Base-by-base conservation (phyloP, 2,329 filamentous ascomycete genomes). In the Cladophialophora exuberans region DNA sequence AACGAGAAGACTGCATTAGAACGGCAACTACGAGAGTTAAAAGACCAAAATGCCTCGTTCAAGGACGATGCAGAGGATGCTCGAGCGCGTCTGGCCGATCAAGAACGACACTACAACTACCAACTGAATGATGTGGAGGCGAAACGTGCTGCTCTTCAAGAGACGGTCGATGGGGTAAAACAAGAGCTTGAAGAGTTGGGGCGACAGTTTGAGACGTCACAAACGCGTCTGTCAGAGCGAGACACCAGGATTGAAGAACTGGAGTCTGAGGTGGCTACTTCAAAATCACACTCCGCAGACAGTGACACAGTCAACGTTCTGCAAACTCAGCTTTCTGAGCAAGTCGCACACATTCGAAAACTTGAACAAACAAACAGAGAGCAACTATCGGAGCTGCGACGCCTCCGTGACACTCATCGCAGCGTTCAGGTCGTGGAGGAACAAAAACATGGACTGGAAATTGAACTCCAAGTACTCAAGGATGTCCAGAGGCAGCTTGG, bases 351-450 rank as follows among this genome's bases (percentile, higher is more conserved):
- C 67, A 96, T 97, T 61, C 86, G 90, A 56, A 86, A 83, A 25
- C 78, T 99, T 2, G 94, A 99, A 69, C 80, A 83, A 1, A 83
- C 84, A 30, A 96, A 90, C 60, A 81, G 89, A 20, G 90, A 96
- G 45, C 89, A 96, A 67, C 77, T 84, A 11, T 73, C 80, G 0
- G 93, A 99, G 69, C 75, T 99, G 30, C 90, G 88, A 64, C 87
- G 91, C 63, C 80, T 95, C 31, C 86, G 91, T 11, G 88, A 91
- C 62, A 75, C 87, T 3, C 86, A 91, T 69, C 93, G 89, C 72
- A 90, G 89, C n/a, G 86, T 96, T 1, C 90, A 96, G 67, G 83
- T 99, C 2, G 88, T 97, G 0, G 91, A 99, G 69, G 94, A 99
- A 70, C 91, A 99, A 75, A 97, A 97, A 77, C 81, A 89, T 59